Percentiles rank a stretch among this genome's conserved stretches.
Conservation (phyloP, 805 yeast species). For the Candida endomychidarum region DNA sequence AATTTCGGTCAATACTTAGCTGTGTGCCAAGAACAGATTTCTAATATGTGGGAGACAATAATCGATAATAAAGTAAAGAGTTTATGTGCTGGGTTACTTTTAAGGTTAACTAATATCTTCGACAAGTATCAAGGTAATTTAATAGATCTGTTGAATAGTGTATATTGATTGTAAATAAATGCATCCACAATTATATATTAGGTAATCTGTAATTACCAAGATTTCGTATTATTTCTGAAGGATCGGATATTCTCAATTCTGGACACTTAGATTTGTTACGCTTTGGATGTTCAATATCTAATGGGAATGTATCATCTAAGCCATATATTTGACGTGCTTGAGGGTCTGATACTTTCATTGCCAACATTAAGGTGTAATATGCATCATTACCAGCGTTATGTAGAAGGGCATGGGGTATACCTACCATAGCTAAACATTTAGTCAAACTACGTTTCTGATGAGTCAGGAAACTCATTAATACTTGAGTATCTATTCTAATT, state of each 20-base stretch:
- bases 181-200: too few species aligned
- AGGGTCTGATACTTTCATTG: slow-evolving; percentile 48
- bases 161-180: slow-evolving; percentile 18
- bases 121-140: slow-evolving; percentile 29
- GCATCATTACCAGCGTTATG: slow-evolving; percentile 78
- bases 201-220: slow-evolving; percentile 4
- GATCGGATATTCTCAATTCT: not conserved
- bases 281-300: slow-evolving; percentile 3
- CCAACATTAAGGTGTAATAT: slow-evolving; percentile 53
- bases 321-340: slow-evolving; percentile 6
- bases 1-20: slow-evolving; percentile 22
- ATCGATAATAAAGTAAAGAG: slow-evolving; percentile 39
- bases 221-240: not conserved
- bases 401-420: slow-evolving; percentile 55
- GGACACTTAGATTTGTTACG: slow-evolving; percentile 8
- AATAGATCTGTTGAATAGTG: slow-evolving; percentile 29
- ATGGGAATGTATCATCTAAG: slow-evolving; percentile 9
- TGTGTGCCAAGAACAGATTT: slow-evolving; percentile 27
- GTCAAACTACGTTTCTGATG: slow-evolving; percentile 29
- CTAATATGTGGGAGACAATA: slow-evolving; percentile 31
- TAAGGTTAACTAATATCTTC: slow-evolving; percentile 25
- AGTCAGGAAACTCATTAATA: slow-evolving; percentile 10
- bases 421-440: slow-evolving; percentile 43
- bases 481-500: slow-evolving; percentile 46
- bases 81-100: slow-evolving; percentile 39